These are phyloP conservation scores for Trichosporon sp. DNA, from an alignment of 1,284 basidiomycete species.

Conservation along the genomic window DNA sequence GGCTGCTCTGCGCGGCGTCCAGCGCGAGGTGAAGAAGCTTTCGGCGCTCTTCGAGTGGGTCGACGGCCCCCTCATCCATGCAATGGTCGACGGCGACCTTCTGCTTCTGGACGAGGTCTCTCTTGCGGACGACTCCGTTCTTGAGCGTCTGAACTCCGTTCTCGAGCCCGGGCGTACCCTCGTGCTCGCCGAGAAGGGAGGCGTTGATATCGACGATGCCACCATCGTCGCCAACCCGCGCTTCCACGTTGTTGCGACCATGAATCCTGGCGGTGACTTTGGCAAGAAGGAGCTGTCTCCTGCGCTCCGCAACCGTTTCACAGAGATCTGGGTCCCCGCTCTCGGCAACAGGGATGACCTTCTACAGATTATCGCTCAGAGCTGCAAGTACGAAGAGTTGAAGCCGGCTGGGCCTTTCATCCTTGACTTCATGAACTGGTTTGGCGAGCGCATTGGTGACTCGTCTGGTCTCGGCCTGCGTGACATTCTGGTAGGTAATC, in stretches of 20 bases:
- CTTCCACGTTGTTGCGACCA: constrained; percentile 93
- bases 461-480: constrained; percentile 64
- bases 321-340: constrained; percentile 96
- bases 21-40: constrained; percentile 47
- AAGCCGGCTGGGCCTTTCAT: constrained; percentile 59
- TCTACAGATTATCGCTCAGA: constrained; percentile 67
- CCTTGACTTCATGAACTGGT: constrained; percentile 78
- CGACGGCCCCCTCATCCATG: constrained; percentile 87
- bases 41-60: constrained; percentile 92
- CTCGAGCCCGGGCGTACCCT: constrained; percentile 85
- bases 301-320: constrained; percentile 94
- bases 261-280: constrained; percentile 99
- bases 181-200: constrained; percentile 88
- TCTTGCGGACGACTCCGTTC: constrained; percentile 94
- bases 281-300: constrained; percentile 99
- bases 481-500: constrained; percentile 70
- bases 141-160: constrained; percentile 95
- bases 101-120: constrained; percentile 97
- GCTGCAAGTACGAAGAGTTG: constrained; percentile 64
- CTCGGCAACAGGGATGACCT: constrained; percentile 73
- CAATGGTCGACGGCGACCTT: constrained; percentile 81
- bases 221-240: constrained; percentile 59
- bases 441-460: constrained; percentile 61
- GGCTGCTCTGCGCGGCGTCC: constrained; percentile 13
- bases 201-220: constrained; percentile 63